Percentiles rank a stretch among this genome's conserved stretches.
phyloP scores from a whole-genome alignment of 768 basidiomycete genomes.

The Suillus subluteus region DNA sequence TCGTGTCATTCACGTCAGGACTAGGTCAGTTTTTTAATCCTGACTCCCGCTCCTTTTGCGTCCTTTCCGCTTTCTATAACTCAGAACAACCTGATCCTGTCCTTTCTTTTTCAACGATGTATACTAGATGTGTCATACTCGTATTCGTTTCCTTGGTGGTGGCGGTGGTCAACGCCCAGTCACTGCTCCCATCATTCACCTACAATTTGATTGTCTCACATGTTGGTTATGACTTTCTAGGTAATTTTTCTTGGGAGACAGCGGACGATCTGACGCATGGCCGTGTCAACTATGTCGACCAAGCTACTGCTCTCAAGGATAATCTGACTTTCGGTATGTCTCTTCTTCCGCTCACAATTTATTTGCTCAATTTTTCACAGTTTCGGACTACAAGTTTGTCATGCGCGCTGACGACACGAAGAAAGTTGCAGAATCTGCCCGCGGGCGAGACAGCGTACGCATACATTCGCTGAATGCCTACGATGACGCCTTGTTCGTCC shows the following conservation, averaged over 20 bases:
- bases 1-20: neutral
- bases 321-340: slow-evolving; percentile 53
- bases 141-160: neutral
- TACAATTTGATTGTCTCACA: slow-evolving; percentile 14
- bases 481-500: slow-evolving; percentile 48
- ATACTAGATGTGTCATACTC: neutral
- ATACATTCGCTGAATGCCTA: slow-evolving; percentile 51
- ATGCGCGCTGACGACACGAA: slow-evolving; percentile 58
- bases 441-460: slow-evolving; percentile 62
- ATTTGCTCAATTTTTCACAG: neutral
- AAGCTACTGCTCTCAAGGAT: slow-evolving; percentile 40
- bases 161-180: slow-evolving; percentile 4
- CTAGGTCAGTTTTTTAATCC: neutral
- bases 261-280: slow-evolving; percentile 66
- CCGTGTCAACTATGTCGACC: slow-evolving; percentile 60
- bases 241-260: slow-evolving; percentile 53
- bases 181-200: slow-evolving; percentile 1
- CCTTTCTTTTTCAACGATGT: neutral
- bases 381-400: slow-evolving; percentile 43
- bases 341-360: neutral
- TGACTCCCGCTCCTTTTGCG: neutral
- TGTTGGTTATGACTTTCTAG: slow-evolving; percentile 47
- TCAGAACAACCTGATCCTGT: slow-evolving; percentile 2
- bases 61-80: neutral
- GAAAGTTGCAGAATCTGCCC: slow-evolving; percentile 36